Evolutionary conservation across 2,329 filamentous ascomycete species (phyloP).

Genomic region (Mariannaea elegans): DNA sequence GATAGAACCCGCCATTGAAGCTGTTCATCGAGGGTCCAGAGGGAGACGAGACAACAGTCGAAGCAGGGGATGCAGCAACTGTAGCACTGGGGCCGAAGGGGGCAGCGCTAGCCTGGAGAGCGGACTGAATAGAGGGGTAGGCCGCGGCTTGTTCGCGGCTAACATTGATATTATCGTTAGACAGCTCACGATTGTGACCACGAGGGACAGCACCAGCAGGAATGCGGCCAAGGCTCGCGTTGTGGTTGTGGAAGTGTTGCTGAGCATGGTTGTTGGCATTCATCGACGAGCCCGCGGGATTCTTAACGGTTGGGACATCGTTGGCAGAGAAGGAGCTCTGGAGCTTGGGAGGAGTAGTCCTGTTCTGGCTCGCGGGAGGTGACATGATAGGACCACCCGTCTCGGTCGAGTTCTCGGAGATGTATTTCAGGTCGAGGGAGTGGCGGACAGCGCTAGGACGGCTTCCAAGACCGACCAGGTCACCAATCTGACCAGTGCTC

Average conservation of each 20-base stretch:
- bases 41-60: constrained; percentile 37
- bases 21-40: constrained; percentile 35
- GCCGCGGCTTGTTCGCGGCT: constrained; percentile 56
- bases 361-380: constrained; percentile 59
- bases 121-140: constrained; percentile 72
- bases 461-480: constrained; percentile 57
- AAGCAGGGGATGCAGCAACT: constrained; percentile 40
- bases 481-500: constrained; percentile 52
- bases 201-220: constrained; percentile 71
- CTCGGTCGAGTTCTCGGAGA: constrained; percentile 56
- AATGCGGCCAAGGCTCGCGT: constrained; percentile 82
- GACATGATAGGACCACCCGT: constrained; percentile 50
- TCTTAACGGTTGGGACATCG: constrained; percentile 88
- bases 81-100: constrained; percentile 74
- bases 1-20: constrained; percentile 45
- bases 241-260: constrained; percentile 78
- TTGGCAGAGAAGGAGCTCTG: constrained; percentile 91
- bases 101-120: constrained; percentile 80
- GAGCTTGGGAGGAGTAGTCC: constrained; percentile 75
- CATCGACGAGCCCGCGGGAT: constrained; percentile 58
- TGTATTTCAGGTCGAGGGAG: constrained; percentile 65
- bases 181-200: constrained; percentile 79
- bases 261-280: constrained; percentile 68
- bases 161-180: constrained; percentile 55
- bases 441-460: constrained; percentile 62